Conservation (phyloP, 2,329 filamentous ascomycete genomes). For the Trichoderma sp. region DNA sequence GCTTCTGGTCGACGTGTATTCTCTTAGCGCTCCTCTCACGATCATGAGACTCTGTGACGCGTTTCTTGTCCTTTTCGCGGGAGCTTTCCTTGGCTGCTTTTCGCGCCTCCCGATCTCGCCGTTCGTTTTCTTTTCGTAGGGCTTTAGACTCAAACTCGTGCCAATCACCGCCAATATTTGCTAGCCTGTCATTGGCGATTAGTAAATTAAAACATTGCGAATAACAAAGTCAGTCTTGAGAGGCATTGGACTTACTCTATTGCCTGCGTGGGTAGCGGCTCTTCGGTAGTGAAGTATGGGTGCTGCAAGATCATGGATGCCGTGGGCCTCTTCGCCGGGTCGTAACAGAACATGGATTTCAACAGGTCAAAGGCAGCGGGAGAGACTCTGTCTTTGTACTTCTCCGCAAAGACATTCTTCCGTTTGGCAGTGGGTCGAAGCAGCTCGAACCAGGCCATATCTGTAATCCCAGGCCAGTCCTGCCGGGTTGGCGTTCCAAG, state of each 20-base stretch:
- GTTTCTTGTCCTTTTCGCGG: constrained; percentile 41
- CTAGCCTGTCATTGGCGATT: constrained; percentile 52
- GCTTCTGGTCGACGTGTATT: constrained; percentile 31
- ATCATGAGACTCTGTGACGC: constrained; percentile 33
- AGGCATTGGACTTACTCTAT: constrained; percentile 63
- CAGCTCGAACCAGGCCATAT: constrained; percentile 97
- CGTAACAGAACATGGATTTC: constrained; percentile 80
- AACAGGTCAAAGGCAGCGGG: constrained; percentile 81
- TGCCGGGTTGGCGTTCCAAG: constrained; percentile 80
- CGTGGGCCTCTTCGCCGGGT: constrained; percentile 77
- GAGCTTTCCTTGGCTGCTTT: constrained; percentile 41
- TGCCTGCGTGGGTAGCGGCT: constrained; percentile 72
- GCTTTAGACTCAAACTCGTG: constrained; percentile 98
- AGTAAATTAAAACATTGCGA: constrained; percentile 29
- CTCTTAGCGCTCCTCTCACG: constrained; percentile 36
- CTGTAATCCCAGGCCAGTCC: constrained; percentile 86
- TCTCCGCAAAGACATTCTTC: constrained; percentile 74
- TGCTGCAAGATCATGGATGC: constrained; percentile 83
- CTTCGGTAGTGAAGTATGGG: constrained; percentile 81
- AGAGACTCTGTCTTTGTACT: constrained; percentile 74
- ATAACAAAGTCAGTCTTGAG: not conserved
- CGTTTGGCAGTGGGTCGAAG: constrained; percentile 73
- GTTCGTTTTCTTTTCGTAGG: constrained; percentile 82
- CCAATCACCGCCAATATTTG: constrained; percentile 87
- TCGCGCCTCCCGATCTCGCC: constrained; percentile 53